Conservation (phyloP, 1,284 basidiomycete genomes). For the Thelephora terrestris region DNA sequence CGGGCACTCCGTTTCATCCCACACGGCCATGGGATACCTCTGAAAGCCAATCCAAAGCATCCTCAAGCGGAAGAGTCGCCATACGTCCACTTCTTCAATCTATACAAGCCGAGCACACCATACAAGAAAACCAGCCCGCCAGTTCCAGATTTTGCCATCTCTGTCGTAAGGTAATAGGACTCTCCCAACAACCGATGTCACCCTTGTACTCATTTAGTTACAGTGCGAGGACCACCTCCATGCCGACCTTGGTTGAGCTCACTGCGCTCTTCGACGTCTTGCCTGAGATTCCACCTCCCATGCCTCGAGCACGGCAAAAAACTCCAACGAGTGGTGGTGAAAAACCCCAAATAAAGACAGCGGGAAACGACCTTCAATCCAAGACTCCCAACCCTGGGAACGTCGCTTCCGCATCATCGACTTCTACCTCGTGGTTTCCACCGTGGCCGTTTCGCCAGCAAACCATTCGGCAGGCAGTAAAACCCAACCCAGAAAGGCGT, state of each 20-base stretch:
- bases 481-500: slow-evolving; percentile 7
- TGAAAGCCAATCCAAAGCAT: slow-evolving; percentile 15
- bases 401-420: slow-evolving; percentile 1
- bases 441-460: slow-evolving; percentile 12
- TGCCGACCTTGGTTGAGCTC: slow-evolving; percentile 66
- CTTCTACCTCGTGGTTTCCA: slow-evolving; percentile 8
- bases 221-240: slow-evolving; percentile 62
- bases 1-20: slow-evolving; percentile 67
- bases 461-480: too few species aligned
- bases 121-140: slow-evolving; percentile 76
- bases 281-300: slow-evolving; percentile 43
- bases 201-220: slow-evolving; percentile 3
- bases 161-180: slow-evolving; percentile 63
- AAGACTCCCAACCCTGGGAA: not conserved
- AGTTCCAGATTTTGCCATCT: slow-evolving; percentile 80
- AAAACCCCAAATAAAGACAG: too few species aligned
- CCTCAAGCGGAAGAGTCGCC: slow-evolving; percentile 32
- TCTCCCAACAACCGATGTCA: not conserved
- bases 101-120: slow-evolving; percentile 84
- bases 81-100: slow-evolving; percentile 81
- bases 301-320: slow-evolving; percentile 16
- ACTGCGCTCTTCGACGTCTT: slow-evolving; percentile 50
- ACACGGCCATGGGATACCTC: slow-evolving; percentile 41
- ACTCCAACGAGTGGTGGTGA: not conserved
- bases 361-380: too few species aligned